phyloP scores from a whole-genome alignment of 1,284 basidiomycete genomes.

The Ganoderma lucidum region DNA sequence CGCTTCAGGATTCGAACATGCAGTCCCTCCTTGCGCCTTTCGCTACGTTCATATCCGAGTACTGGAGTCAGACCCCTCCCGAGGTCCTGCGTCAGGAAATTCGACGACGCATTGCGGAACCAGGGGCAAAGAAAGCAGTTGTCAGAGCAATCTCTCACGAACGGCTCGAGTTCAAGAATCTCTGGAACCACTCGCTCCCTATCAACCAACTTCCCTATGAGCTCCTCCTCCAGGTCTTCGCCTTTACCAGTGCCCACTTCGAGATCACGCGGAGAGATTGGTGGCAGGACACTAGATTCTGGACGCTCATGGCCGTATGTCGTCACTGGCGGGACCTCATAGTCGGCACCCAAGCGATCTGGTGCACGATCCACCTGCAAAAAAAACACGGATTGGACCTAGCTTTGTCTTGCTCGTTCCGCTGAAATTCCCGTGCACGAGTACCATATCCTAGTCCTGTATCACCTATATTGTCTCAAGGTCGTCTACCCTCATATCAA shows the following conservation, averaged over 20 bases:
- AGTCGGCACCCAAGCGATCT: background rate
- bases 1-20: too few relatives aligned
- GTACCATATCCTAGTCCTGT: background rate
- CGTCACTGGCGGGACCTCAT: background rate
- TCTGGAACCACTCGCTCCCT: background rate
- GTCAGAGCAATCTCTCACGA: background rate
- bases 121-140: background rate
- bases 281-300: background rate
- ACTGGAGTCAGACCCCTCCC: background rate
- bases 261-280: too few relatives aligned
- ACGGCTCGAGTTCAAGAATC: background rate
- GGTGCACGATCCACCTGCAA: background rate
- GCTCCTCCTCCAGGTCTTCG: too few relatives aligned
- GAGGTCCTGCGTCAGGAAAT: background rate
- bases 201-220: background rate
- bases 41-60: background rate
- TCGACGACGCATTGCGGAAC: background rate
- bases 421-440: too few relatives aligned
- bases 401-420: background rate
- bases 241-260: too few relatives aligned
- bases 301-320: background rate
- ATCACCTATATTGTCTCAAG: too few relatives aligned
- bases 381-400: background rate
- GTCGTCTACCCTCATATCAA: too few relatives aligned
- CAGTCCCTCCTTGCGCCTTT: too few relatives aligned